Base-by-base conservation (phyloP, 495 filamentous ascomycete species). In the Lophium mytilinum region DNA sequence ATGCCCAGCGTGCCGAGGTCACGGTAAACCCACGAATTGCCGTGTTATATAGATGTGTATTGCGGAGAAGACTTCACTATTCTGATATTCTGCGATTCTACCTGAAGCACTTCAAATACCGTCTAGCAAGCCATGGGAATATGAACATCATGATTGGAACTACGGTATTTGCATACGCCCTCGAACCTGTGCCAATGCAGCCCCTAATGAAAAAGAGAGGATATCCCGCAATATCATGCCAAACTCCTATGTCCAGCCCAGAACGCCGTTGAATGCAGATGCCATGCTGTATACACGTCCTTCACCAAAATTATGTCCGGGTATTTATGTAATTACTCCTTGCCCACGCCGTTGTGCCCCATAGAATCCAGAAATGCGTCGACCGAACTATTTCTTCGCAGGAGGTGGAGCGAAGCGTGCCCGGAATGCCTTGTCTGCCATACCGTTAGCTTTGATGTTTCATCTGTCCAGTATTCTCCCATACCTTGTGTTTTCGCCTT, bases 401-500 rank as follows among this genome's bases (percentile, higher is more conserved):
- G 14, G 9, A 42, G 40, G 61, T 18, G 65, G 62, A 9, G 63
- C 58, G 37, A 68, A 68, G 36, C 53, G 58, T 17, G 61, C 51
- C 19, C 65, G 56, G 50, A 68, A 68, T 42, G 58, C 61, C 30
- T 66, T 68, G 37, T 68, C 65, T 68, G 30, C 21, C 43, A 9
- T 0, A 0, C 1, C 12, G 35, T 64, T 52, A 60, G 50, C 15
- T 37, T 46, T 46, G 51, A 37, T 43, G 14, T 39, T 21, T 43
- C 1, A 18, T 19, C 18, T 49, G 9, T 11, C 50, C 7, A 41
- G n/a, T 24, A 24, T 21, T 40, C 5, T 14, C 21, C 61, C 69
- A 60, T 68, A 84, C 82, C 80, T 67, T 83, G 74, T 60, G 75
- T 76, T 56, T 80, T 76, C 18, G 90, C 85, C 60, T 87, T 91